Conservation (phyloP, 2,329 filamentous ascomycete genomes). For the Amauroascus niger region DNA sequence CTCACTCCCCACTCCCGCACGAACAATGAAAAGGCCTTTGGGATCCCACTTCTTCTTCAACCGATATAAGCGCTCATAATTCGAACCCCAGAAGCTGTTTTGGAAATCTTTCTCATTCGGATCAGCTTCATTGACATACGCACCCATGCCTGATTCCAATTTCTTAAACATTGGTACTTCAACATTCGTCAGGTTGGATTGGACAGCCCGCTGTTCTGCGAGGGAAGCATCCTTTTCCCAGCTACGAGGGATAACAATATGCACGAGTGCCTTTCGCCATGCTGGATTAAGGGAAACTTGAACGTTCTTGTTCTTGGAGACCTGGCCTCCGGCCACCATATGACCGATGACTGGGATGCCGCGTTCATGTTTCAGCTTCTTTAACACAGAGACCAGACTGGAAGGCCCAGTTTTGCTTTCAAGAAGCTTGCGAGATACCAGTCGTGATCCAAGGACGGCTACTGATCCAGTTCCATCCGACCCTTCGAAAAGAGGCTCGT, state of each 20-base stretch:
- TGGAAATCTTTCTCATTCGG: slow-evolving; percentile 33
- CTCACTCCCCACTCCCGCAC: slow-evolving; percentile 35
- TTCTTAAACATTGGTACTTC: slow-evolving; percentile 33
- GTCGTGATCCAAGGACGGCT: slow-evolving; percentile 10
- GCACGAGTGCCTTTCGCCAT: slow-evolving; percentile 15
- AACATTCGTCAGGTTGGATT: slow-evolving; percentile 25
- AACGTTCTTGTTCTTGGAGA: slow-evolving; percentile 22
- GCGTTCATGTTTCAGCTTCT: slow-evolving; percentile 16
- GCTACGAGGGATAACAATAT: slow-evolving; percentile 11
- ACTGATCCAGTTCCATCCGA: not conserved
- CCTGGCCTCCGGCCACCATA: slow-evolving; percentile 30
- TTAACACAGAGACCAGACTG: slow-evolving; percentile 4
- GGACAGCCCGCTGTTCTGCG: slow-evolving; percentile 11
- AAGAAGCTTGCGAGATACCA: slow-evolving; percentile 10
- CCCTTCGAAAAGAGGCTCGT: not conserved
- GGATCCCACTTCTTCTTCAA: slow-evolving; percentile 39
- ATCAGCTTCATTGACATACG: slow-evolving; percentile 36
- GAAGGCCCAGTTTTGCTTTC: slow-evolving; percentile 9
- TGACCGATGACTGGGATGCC: slow-evolving; percentile 32
- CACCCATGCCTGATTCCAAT: slow-evolving; percentile 30
- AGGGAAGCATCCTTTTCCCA: slow-evolving; percentile 10
- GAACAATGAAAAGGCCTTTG: slow-evolving; percentile 39
- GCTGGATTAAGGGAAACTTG: slow-evolving; percentile 13
- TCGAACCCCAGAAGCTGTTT: slow-evolving; percentile 35
- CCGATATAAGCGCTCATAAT: slow-evolving; percentile 29